Evolutionary conservation across 2,329 filamentous ascomycete species (phyloP).

Genomic region (Aspergillus pseudoglaucus): DNA sequence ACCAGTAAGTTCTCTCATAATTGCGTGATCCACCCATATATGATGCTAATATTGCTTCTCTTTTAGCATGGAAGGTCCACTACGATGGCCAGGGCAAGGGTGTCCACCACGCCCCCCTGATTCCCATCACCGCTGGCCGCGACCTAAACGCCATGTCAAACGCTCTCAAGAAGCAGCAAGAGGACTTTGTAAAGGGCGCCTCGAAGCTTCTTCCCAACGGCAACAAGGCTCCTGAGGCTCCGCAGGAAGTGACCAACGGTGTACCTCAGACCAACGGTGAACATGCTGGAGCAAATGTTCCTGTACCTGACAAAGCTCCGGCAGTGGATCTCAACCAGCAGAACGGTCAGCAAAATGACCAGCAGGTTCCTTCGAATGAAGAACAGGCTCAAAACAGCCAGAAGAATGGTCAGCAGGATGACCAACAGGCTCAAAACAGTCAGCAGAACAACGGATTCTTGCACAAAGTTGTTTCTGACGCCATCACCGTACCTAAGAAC

Average conservation of each 20-base stretch:
- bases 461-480: neutral
- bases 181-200: neutral
- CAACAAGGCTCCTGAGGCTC: neutral
- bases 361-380: neutral
- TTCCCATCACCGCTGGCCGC: neutral
- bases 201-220: neutral
- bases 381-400: neutral
- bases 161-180: neutral
- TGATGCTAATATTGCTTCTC: neutral
- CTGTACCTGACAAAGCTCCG: neutral
- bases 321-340: neutral
- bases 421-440: neutral
- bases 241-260: neutral
- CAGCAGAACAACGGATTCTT: neutral
- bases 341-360: neutral
- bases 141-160: neutral
- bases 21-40: too few species aligned
- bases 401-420: neutral
- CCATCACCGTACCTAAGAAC: neutral
- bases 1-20: conserved; percentile 35
- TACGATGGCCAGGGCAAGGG: conserved; percentile 7
- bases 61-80: conserved; percentile 14
- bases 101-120: neutral
- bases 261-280: neutral
- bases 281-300: neutral